A percentile compares a stretch with the other conserved stretches of the same genome.
These are phyloP conservation scores for Aurinia saxatilis DNA, from an alignment of 345 rosid genomes.

Conservation along the genomic window DNA sequence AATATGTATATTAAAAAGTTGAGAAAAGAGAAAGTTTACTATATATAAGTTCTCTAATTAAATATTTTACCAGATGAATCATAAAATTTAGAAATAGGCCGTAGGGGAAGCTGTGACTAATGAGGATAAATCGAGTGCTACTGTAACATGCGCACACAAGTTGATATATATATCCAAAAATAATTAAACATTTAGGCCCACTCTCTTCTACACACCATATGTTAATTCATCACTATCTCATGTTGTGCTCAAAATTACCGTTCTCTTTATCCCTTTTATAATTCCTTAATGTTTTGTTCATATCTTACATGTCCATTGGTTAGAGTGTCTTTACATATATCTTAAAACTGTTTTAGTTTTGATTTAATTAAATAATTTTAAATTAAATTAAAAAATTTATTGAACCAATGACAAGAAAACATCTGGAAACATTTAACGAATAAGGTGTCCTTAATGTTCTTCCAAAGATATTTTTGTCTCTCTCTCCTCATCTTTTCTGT, in stretches of 20 bases:
- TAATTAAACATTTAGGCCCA: constrained; percentile 33
- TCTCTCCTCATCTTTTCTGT: too few species aligned
- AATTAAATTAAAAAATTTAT: too few species aligned
- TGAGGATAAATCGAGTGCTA: constrained; percentile 46
- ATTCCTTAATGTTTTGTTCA: background rate
- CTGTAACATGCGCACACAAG: constrained; percentile 79
- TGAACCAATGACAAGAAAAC: too few species aligned
- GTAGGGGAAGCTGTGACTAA: constrained; percentile 17
- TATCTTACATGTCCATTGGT: too few species aligned
- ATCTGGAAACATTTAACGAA: too few species aligned
- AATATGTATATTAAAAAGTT: background rate
- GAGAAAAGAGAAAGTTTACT: background rate
- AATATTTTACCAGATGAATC: background rate
- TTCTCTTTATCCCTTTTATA: background rate
- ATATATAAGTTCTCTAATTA: background rate
- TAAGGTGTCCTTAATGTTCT: too few species aligned
- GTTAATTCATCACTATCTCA: constrained; percentile 29
- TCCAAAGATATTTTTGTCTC: too few species aligned
- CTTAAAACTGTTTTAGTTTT: too few species aligned
- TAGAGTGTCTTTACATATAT: too few species aligned
- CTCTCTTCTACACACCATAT: constrained; percentile 22
- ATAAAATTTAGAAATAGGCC: background rate
- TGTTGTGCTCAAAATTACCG: constrained; percentile 18
- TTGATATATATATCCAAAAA: constrained; percentile 15
- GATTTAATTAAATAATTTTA: too few species aligned